Conservation (phyloP, 345 rosid genomes). For the Eucalyptus marginata region DNA sequence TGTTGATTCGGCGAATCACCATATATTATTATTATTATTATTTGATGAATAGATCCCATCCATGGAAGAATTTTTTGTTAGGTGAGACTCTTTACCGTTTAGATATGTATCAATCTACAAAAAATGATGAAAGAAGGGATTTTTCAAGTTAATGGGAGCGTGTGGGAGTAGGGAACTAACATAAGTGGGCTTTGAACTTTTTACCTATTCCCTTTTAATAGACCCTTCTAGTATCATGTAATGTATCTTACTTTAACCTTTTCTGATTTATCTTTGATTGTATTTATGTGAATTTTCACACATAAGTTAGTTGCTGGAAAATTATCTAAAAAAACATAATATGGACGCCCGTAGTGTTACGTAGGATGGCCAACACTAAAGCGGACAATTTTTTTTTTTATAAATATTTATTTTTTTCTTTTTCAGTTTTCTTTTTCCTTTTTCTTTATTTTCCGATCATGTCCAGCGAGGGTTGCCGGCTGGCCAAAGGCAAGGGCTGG, state of each 20-base stretch:
- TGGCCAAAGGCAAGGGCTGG: not conserved
- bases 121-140: not conserved
- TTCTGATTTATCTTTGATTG: not conserved
- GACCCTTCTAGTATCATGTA: not conserved
- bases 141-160: not conserved
- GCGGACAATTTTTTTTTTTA: not conserved
- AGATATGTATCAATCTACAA: not conserved
- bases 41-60: not conserved
- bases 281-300: not conserved
- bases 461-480: not conserved
- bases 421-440: too few species aligned
- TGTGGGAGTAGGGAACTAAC: not conserved
- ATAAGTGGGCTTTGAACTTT: not conserved
- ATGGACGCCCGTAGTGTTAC: not conserved
- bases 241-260: not conserved
- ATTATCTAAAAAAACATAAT: too few species aligned
- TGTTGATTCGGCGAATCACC: not conserved
- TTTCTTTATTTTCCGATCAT: not conserved
- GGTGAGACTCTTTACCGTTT: not conserved
- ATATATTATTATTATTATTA: not conserved
- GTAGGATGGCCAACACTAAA: not conserved
- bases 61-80: not conserved
- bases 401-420: too few species aligned
- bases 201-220: not conserved
- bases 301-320: not conserved